Conservation (phyloP, 1,139 yeast species). For the Pichia sp. region DNA sequence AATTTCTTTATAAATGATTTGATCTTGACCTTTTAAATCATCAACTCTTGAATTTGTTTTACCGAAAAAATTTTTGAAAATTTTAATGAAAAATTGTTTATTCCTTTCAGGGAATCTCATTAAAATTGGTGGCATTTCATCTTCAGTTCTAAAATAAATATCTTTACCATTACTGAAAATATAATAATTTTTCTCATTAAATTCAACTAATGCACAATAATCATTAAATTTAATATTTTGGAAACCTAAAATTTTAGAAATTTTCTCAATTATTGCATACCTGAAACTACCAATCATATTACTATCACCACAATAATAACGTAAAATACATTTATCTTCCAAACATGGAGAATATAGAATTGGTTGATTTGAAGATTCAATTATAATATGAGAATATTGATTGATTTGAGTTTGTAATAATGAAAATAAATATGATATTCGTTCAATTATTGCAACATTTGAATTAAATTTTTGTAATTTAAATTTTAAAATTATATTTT, state of each 20-base stretch:
- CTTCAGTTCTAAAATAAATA: constrained; percentile 6
- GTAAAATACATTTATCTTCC: constrained; percentile 13
- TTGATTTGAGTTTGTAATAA: background rate
- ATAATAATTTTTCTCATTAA: background rate
- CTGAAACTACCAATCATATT: background rate
- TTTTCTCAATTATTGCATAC: constrained; percentile 13
- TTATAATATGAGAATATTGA: background rate
- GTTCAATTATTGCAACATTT: background rate
- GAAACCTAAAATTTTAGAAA: constrained; percentile 8
- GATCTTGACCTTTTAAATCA: constrained; percentile 7
- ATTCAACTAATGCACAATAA: constrained; percentile 5
- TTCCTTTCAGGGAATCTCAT: constrained; percentile 4
- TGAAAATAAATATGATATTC: background rate
- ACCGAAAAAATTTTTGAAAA: background rate
- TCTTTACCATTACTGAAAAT: constrained; percentile 4
- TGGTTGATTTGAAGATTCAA: background rate
- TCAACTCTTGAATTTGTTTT: constrained; percentile 4
- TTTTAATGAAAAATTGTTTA: background rate
- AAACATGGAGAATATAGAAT: background rate
- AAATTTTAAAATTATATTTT: background rate
- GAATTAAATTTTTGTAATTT: background rate
- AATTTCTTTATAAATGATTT: constrained; percentile 5
- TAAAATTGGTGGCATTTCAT: constrained; percentile 4
- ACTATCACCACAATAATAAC: constrained; percentile 20
- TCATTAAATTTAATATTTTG: constrained; percentile 5